phyloP scores from a whole-genome alignment of 2,329 filamentous ascomycete genomes.

The Apiospora arundinis region DNA sequence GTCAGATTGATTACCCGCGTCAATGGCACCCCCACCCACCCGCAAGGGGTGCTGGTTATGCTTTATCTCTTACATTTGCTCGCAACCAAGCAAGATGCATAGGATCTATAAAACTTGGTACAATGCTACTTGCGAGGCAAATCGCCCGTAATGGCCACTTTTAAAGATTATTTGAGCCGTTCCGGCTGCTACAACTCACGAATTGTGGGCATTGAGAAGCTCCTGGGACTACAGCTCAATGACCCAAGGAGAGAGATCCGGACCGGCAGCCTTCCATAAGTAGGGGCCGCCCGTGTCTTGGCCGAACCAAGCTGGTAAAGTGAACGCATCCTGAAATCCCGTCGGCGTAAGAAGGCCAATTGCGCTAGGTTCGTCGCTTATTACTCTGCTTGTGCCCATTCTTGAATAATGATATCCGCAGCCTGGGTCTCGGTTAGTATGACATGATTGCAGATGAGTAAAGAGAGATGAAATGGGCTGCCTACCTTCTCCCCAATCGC shows the following conservation, averaged over 20 bases:
- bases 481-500: slow-evolving; percentile 19
- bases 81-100: background rate
- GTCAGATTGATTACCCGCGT: background rate
- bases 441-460: background rate
- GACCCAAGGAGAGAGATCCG: no score
- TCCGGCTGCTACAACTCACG: no score
- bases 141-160: background rate
- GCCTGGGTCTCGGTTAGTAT: background rate
- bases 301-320: background rate
- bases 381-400: background rate
- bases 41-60: background rate
- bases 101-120: background rate
- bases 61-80: background rate
- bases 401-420: slow-evolving; percentile 10
- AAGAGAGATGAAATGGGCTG: background rate
- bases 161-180: no score
- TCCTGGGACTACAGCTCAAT: no score
- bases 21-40: background rate
- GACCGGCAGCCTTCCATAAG: no score
- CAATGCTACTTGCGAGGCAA: background rate
- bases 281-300: no score
- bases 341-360: background rate
- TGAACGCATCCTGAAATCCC: background rate
- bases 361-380: no score
- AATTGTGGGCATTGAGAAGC: no score